Conservation (phyloP, 768 basidiomycete species). For the Hemileccinum rubropunctum region DNA sequence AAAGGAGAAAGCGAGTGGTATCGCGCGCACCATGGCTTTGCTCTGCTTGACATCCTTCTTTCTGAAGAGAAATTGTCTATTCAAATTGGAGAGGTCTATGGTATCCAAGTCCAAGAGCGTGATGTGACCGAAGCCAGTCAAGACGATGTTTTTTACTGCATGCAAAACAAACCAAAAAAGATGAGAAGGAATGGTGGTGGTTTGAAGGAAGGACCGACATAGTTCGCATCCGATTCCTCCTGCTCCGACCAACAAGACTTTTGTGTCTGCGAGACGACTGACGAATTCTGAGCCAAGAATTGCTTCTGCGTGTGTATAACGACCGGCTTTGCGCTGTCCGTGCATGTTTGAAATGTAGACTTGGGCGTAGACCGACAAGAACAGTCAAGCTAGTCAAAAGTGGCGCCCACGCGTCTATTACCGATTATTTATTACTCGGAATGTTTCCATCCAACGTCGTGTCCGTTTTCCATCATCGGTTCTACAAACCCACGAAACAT, state of each 20-base stretch:
- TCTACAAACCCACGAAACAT: constrained; percentile 63
- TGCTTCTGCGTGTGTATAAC: constrained; percentile 64
- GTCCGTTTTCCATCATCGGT: constrained; percentile 67
- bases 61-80: constrained; percentile 93
- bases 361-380: too few relatives aligned
- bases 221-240: constrained; percentile 98
- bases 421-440: constrained; percentile 7
- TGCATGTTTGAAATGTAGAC: constrained; percentile 3
- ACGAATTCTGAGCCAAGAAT: constrained; percentile 78
- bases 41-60: constrained; percentile 98
- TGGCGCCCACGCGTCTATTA: constrained; percentile 16
- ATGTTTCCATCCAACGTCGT: constrained; percentile 61
- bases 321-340: constrained; percentile 21
- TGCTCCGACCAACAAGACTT: constrained; percentile 87
- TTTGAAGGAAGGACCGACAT: constrained; percentile 43
- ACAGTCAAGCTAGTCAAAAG: constrained; percentile 12
- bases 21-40: constrained; percentile 76
- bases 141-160: constrained; percentile 91
- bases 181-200: neutral
- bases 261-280: constrained; percentile 55
- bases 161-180: neutral
- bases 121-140: constrained; percentile 90
- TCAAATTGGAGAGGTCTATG: constrained; percentile 96
- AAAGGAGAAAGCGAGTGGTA: neutral
- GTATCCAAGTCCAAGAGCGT: constrained; percentile 96